These are phyloP conservation scores for Calocybe gangraenosa DNA, from an alignment of 768 basidiomycete genomes.

Conservation along the genomic window DNA sequence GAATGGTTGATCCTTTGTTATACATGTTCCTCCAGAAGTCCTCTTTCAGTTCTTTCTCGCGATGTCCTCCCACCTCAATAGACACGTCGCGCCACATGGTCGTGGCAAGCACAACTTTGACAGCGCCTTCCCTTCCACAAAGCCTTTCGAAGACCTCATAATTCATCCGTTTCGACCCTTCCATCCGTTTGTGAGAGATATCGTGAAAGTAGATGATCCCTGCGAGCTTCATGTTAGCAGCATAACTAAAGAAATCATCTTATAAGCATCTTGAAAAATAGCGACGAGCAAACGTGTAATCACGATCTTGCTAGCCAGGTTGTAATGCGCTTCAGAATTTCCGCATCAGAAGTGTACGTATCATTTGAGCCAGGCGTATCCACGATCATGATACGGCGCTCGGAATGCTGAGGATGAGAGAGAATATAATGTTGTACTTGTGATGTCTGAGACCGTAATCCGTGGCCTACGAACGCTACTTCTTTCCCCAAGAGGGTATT, in stretches of 20 bases:
- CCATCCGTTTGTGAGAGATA: constrained; percentile 31
- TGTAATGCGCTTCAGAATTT: background rate
- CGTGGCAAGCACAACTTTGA: constrained; percentile 40
- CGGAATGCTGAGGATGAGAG: background rate
- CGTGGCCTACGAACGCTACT: background rate
- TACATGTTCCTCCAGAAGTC: constrained; percentile 39
- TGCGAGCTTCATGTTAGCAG: constrained; percentile 9
- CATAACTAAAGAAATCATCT: too few relatives aligned
- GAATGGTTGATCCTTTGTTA: constrained; percentile 31
- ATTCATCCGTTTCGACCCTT: constrained; percentile 34
- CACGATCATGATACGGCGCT: background rate
- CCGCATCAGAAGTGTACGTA: background rate
- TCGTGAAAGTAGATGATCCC: constrained; percentile 40
- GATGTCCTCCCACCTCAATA: constrained; percentile 23
- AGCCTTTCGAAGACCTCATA: constrained; percentile 40
- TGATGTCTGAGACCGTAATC: background rate
- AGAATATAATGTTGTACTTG: background rate
- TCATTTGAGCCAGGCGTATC: background rate
- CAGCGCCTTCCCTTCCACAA: constrained; percentile 35
- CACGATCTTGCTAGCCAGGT: background rate
- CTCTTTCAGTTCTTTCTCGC: constrained; percentile 30
- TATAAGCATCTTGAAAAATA: too few relatives aligned
- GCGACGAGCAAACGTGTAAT: background rate
- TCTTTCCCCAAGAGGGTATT: background rate
- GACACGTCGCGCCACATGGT: constrained; percentile 39